phyloP scores from a whole-genome alignment of 2,329 filamentous ascomycete genomes.

The Podosphaera fusca region DNA sequence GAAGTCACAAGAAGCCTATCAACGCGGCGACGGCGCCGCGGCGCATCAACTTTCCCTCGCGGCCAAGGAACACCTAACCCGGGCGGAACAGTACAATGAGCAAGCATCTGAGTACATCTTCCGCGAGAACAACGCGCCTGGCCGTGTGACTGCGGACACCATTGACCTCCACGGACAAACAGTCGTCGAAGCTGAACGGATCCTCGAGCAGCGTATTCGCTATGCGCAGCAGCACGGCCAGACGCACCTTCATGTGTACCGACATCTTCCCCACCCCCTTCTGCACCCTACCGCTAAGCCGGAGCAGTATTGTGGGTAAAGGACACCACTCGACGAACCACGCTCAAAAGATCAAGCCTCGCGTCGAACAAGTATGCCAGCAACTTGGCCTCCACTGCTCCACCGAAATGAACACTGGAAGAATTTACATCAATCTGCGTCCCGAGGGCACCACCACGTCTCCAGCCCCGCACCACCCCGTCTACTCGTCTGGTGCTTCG shows the following conservation, averaged over 20 bases:
- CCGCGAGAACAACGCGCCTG: constrained; percentile 70
- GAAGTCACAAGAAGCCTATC: constrained; percentile 59
- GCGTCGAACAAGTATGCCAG: constrained; percentile 66
- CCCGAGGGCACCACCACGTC: constrained; percentile 38
- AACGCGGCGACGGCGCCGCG: constrained; percentile 55
- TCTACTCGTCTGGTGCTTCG: constrained; percentile 14
- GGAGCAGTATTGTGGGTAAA: constrained; percentile 59
- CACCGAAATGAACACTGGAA: constrained; percentile 64
- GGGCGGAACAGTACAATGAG: constrained; percentile 73
- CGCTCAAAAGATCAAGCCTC: constrained; percentile 87
- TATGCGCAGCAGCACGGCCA: constrained; percentile 53
- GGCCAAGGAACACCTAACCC: constrained; percentile 60
- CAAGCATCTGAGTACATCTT: constrained; percentile 91
- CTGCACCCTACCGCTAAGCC: not conserved
- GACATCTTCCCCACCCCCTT: constrained; percentile 1
- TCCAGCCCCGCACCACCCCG: constrained; percentile 18
- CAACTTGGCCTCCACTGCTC: constrained; percentile 63
- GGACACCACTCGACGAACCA: constrained; percentile 68
- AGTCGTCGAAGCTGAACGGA: constrained; percentile 83
- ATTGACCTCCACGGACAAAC: constrained; percentile 91
- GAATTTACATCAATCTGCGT: constrained; percentile 71
- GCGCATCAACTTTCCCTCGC: constrained; percentile 70
- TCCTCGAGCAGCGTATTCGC: constrained; percentile 65
- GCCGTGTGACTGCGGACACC: constrained; percentile 52
- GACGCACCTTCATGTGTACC: constrained; percentile 58